These are phyloP conservation scores for Podospora pseudopauciseta DNA, from an alignment of 495 filamentous ascomycete genomes.

Conservation along the genomic window DNA sequence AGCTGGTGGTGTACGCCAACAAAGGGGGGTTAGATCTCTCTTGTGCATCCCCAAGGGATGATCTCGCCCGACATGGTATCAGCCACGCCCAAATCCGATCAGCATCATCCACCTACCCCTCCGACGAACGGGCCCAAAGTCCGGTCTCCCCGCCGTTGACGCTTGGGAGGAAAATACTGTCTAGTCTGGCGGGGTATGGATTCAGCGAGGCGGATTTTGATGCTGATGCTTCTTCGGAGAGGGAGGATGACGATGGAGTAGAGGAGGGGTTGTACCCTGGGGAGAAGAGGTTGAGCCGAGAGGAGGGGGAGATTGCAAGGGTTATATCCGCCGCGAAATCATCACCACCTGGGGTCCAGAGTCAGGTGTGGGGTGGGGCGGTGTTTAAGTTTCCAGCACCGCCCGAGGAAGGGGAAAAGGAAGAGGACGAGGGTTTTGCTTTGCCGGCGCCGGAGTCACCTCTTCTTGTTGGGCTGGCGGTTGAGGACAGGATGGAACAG, in stretches of 20 bases:
- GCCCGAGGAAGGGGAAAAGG: not conserved
- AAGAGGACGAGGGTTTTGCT: not conserved
- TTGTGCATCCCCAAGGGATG: not conserved
- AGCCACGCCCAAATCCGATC: conserved; percentile 17
- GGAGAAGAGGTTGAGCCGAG: not conserved
- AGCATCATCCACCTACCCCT: conserved; percentile 29
- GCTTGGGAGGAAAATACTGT: conserved; percentile 21
- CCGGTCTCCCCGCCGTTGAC: conserved; percentile 27
- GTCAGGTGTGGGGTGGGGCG: too few relatives aligned
- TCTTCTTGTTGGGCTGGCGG: too few relatives aligned
- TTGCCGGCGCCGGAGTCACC: not conserved
- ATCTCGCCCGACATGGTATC: not conserved
- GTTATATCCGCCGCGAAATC: not conserved
- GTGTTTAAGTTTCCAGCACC: too few relatives aligned
- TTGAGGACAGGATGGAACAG: not conserved
- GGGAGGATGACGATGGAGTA: not conserved
- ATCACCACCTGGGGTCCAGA: not conserved
- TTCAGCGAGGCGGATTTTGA: conserved; percentile 10
- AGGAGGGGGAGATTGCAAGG: not conserved
- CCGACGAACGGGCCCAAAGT: conserved; percentile 22
- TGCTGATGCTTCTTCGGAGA: conserved; percentile 1
- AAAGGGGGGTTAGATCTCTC: conserved; percentile 10
- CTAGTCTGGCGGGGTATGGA: conserved; percentile 15
- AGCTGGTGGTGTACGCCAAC: conserved; percentile 15
- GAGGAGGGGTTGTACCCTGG: not conserved